Conservation (phyloP, 139 green algal species). For the Dunaliella primolecta region DNA sequence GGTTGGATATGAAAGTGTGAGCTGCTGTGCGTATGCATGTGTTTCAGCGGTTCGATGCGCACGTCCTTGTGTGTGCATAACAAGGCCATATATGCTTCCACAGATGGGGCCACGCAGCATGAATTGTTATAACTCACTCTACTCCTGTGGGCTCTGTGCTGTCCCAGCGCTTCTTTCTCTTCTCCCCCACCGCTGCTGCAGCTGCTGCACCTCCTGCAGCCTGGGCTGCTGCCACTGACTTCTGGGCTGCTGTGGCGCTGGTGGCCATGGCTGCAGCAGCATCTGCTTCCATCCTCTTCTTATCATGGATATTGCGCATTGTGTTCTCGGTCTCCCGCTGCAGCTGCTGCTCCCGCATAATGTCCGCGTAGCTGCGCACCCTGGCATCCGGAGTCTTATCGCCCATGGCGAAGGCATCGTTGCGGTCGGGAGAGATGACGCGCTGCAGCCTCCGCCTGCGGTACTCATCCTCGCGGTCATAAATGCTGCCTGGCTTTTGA, state of each 20-base stretch:
- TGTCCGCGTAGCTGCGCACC: constrained; percentile 87
- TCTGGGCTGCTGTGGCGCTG: constrained; percentile 42
- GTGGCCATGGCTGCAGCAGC: constrained; percentile 22
- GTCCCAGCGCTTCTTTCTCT: constrained; percentile 87
- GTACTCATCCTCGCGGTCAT: constrained; percentile 93
- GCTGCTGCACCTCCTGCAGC: constrained; percentile 18
- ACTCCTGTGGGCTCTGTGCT: constrained; percentile 21
- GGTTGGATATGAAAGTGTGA: too few species aligned
- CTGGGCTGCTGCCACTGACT: constrained; percentile 15
- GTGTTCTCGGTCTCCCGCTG: constrained; percentile 90
- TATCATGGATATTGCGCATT: constrained; percentile 83
- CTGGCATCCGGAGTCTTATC: constrained; percentile 75
- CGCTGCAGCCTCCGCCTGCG: constrained; percentile 69
- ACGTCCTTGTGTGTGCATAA: too few species aligned
- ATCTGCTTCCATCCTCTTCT: constrained; percentile 67
- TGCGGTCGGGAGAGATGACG: constrained; percentile 84
- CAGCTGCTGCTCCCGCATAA: constrained; percentile 81
- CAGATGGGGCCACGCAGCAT: too few species aligned
- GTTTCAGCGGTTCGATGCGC: too few species aligned
- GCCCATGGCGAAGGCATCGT: constrained; percentile 88
- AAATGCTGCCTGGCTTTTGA: constrained; percentile 58
- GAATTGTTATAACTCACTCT: neutral
- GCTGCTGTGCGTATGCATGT: too few species aligned
- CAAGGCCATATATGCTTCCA: too few species aligned
- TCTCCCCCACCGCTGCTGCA: constrained; percentile 36